Base-by-base conservation (phyloP, 768 basidiomycete species). In the Trametes cinnabarina region DNA sequence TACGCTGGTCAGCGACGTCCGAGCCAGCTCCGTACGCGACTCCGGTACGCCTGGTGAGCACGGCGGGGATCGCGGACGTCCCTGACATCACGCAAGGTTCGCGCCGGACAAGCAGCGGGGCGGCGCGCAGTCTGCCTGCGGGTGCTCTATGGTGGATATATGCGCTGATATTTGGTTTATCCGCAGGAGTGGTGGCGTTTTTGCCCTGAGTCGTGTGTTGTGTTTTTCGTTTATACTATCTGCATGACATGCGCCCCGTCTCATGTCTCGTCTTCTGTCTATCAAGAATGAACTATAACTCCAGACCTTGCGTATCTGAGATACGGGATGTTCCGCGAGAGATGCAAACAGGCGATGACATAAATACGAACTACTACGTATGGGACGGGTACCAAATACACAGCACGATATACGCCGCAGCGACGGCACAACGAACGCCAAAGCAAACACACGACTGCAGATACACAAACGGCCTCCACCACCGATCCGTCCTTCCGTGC, bases 71-170 rank as follows among this genome's bases (percentile, higher is more conserved):
- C 26, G 43, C 43, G 7, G 37, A 37, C 35, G 23, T 41, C 12
- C 46, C 54, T 1, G 25, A 25, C 17, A 37, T 55, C 11, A 55
- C 54, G n/a, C 54, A 55, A 55, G 54, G 54, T 55, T 55, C 54
- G 54, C 54, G 5, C 46, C 19, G 26, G 46, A 23, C 54, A n/a
- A 20, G 46, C 54, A 55, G 37, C 44, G 26, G 19, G 37, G 46
- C 54, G n/a, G 19, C n/a, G 10, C 41, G 30, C 42, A 23, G n/a
- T 9, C 10, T 44, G 26, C 39, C 30, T 7, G 30, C 52, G 32
- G 32, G 41, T n/a, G 19, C 39, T 19, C 26, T 26, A 17, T 20
- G 46, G 26, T 55, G 54, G 54, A 55, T 47, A 15, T 22, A 25
- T 25, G 25, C 46, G 54, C 54, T 55, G 44, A 55, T 55, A n/a